Evolutionary conservation across 768 basidiomycete species (phyloP).

Genomic region (Piloderma croceum): DNA sequence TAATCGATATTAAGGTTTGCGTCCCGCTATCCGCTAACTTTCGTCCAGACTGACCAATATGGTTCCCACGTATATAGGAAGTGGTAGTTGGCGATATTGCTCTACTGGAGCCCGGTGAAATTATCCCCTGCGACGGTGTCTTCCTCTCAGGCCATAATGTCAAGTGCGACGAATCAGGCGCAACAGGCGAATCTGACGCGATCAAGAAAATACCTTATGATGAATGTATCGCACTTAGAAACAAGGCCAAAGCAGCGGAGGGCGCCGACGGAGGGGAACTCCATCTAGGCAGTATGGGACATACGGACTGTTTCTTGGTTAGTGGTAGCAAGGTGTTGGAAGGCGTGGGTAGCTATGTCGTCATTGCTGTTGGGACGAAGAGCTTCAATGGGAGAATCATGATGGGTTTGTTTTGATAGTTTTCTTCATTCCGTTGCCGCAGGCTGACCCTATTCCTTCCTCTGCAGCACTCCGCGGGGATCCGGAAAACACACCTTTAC

Average conservation of each 20-base stretch:
- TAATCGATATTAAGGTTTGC: slow-evolving; percentile 76
- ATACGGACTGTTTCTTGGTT: slow-evolving; percentile 88
- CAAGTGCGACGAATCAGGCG: slow-evolving; percentile 92
- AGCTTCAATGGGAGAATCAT: slow-evolving; percentile 96
- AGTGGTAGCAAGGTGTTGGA: slow-evolving; percentile 92
- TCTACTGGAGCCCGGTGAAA: slow-evolving; percentile 89
- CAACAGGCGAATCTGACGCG: slow-evolving; percentile 94
- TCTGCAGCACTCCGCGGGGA: slow-evolving; percentile 76
- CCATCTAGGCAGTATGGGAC: slow-evolving; percentile 33
- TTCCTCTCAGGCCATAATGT: slow-evolving; percentile 91
- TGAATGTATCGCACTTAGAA: slow-evolving; percentile 55
- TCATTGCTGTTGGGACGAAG: slow-evolving; percentile 87
- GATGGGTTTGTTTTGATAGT: slow-evolving; percentile 75
- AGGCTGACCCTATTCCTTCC: slow-evolving; percentile 1
- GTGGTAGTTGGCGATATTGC: slow-evolving; percentile 93
- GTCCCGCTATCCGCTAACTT: neutral
- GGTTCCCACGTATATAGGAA: slow-evolving; percentile 56
- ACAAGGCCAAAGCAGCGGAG: slow-evolving; percentile 22
- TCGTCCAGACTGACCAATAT: no score
- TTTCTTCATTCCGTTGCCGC: slow-evolving; percentile 2
- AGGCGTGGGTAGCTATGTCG: slow-evolving; percentile 88
- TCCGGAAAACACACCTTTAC: slow-evolving; percentile 85
- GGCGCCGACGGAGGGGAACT: slow-evolving; percentile 18
- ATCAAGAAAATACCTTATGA: slow-evolving; percentile 83
- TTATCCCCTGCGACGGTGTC: slow-evolving; percentile 93